phyloP scores from a whole-genome alignment of 1,284 basidiomycete species.

The Austropuccinia psidii region DNA sequence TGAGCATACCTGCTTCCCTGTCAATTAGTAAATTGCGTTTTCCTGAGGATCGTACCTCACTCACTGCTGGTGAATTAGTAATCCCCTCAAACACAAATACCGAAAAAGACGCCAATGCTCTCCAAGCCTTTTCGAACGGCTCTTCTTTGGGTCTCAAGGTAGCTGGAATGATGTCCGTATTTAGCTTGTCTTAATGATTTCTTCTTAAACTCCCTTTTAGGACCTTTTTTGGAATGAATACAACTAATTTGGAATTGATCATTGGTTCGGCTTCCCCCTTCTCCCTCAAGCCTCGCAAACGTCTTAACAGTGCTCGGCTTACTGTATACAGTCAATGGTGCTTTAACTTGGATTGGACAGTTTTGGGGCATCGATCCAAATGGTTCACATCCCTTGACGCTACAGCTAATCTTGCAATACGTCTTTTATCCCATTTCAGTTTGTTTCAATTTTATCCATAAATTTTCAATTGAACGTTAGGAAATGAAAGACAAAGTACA shows the following conservation, averaged over 20 bases:
- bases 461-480: too few relatives aligned
- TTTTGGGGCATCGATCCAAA: constrained; percentile 67
- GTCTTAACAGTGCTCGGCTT: constrained; percentile 63
- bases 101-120: constrained; percentile 61
- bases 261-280: too few relatives aligned
- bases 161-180: constrained; percentile 66
- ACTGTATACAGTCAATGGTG: constrained; percentile 70
- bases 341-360: constrained; percentile 78
- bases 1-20: constrained; percentile 89
- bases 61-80: constrained; percentile 70
- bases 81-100: constrained; percentile 65
- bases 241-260: constrained; percentile 53
- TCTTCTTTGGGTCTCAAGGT: constrained; percentile 76
- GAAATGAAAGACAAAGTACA: too few relatives aligned
- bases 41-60: constrained; percentile 73
- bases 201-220: too few relatives aligned
- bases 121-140: constrained; percentile 81
- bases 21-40: constrained; percentile 77
- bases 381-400: constrained; percentile 56
- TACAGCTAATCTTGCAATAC: constrained; percentile 73
- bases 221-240: constrained; percentile 49
- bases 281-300: constrained; percentile 20
- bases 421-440: constrained; percentile 71
- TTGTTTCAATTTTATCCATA: constrained; percentile 29
- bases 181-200: constrained; percentile 42